Evolutionary conservation across 192 early-diverging fungal species (phyloP), one percentile per base, ranked within the genome.

Genomic region (Phlyctochytrium planicorne): DNA sequence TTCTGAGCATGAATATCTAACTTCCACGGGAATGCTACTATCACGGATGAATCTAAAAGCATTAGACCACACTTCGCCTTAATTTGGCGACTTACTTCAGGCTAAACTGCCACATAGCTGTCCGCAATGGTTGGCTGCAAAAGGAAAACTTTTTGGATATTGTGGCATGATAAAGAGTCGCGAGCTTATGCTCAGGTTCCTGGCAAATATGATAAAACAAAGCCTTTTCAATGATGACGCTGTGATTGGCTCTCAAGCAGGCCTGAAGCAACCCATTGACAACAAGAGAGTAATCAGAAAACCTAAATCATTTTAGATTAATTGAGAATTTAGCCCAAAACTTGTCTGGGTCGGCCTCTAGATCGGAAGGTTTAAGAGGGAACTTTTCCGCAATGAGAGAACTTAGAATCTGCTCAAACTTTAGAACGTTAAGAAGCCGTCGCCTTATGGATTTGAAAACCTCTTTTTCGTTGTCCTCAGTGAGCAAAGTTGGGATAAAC

Each of bases 161-260:
- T n/a, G n/a, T n/a, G n/a, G n/a, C n/a, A n/a, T n/a, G n/a, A n/a
- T n/a, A n/a, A n/a, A n/a, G n/a, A n/a, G n/a, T n/a, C n/a, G 40
- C 40, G 37, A 68, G 74, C 3, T 75, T 56, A 56, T 89, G 83
- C 3, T 84, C 74, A 1, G 73, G 63, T 30, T 87, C 81, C 32
- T 83, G 76, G 36, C 87, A 80, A 20, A 89, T 67, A 24, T 86
- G 76, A 2, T 78, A 70, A 33, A 87, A 68, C 16, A 89, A 66
- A 0, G 75, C 55, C 53, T 80, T 80, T 52, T 86, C 82, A 2
- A 91, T 31, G n/a, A 67, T 62, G 31, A 70, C 77, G 30, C 73
- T 69, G 34, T 50, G n/a, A 16, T 16, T 17, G 0, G 81, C 72
- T 1, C 57, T 62, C 10, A 76, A 78, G 61, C 88, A 72, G 6